Evolutionary conservation across 345 rosid genomes (phyloP).

Genomic region (Hypericum perforatum): DNA sequence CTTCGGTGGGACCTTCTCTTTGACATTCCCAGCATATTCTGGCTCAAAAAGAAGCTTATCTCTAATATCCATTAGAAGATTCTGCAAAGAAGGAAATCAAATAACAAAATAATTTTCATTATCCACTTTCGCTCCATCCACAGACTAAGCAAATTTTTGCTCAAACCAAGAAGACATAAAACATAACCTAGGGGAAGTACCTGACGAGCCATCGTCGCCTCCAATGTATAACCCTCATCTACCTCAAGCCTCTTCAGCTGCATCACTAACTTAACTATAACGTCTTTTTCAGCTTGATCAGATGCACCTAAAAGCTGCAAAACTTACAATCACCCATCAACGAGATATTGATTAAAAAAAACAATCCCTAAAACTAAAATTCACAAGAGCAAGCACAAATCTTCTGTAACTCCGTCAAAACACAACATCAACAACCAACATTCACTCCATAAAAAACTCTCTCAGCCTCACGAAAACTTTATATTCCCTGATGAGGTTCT

Average conservation of each 20-base stretch:
- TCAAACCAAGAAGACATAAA: too few relatives aligned
- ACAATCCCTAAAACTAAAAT: background rate
- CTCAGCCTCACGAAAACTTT: too few relatives aligned
- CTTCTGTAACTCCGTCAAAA: too few relatives aligned
- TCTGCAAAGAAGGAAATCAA: constrained; percentile 31
- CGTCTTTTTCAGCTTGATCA: constrained; percentile 82
- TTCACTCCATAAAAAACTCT: too few relatives aligned
- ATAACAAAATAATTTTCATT: background rate
- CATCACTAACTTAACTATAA: constrained; percentile 73
- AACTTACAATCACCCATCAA: constrained; percentile 7
- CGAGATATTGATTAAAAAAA: background rate
- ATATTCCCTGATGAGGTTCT: too few relatives aligned
- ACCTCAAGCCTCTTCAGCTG: constrained; percentile 60
- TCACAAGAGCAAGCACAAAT: background rate
- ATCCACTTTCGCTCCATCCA: too few relatives aligned
- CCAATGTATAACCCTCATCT: constrained; percentile 87
- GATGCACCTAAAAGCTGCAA: constrained; percentile 70
- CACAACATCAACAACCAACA: too few relatives aligned
- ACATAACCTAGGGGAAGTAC: constrained; percentile 25
- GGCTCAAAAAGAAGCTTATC: constrained; percentile 95
- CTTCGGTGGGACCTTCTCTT: constrained; percentile 64
- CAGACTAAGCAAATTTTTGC: too few relatives aligned
- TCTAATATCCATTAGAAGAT: constrained; percentile 81
- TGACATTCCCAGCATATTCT: constrained; percentile 79
- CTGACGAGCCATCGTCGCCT: constrained; percentile 64